These are phyloP conservation scores for Zygoascus flipseniorum DNA, from an alignment of 805 yeast species.

Conservation along the genomic window DNA sequence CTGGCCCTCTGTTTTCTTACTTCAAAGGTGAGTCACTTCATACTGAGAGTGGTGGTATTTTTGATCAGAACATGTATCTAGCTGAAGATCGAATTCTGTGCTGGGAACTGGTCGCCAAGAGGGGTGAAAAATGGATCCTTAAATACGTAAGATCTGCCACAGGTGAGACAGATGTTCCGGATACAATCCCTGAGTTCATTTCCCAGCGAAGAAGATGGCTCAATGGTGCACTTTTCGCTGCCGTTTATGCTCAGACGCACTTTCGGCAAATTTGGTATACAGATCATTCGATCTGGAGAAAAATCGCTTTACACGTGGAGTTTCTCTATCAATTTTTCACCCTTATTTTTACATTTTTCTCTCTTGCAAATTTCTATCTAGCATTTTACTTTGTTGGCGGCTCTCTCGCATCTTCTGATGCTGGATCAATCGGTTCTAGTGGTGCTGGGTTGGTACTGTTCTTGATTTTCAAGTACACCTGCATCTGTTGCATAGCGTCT, in stretches of 20 bases:
- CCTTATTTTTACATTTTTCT: slow-evolving; percentile 81
- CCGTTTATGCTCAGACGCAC: slow-evolving; percentile 78
- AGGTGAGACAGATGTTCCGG: slow-evolving; percentile 97
- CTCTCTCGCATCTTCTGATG: slow-evolving; percentile 47
- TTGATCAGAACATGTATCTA: slow-evolving; percentile 92
- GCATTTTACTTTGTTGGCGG: slow-evolving; percentile 93
- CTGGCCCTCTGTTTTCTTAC: slow-evolving; percentile 84
- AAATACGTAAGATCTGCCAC: slow-evolving; percentile 87
- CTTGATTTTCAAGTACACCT: slow-evolving; percentile 76
- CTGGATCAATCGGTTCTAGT: slow-evolving; percentile 37
- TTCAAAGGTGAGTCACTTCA: slow-evolving; percentile 76
- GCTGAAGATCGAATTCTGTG: slow-evolving; percentile 96
- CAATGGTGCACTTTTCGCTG: slow-evolving; percentile 96
- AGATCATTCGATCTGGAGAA: slow-evolving; percentile 73
- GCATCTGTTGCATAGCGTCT: slow-evolving; percentile 76
- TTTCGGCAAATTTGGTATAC: slow-evolving; percentile 85
- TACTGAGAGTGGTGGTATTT: slow-evolving; percentile 51
- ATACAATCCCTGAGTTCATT: slow-evolving; percentile 85
- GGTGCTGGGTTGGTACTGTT: slow-evolving; percentile 78
- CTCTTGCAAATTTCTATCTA: slow-evolving; percentile 83
- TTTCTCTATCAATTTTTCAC: slow-evolving; percentile 80
- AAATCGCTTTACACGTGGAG: slow-evolving; percentile 74
- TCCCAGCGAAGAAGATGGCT: slow-evolving; percentile 97
- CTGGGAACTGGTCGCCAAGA: slow-evolving; percentile 91
- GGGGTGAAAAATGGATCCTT: slow-evolving; percentile 74